Base-by-base conservation (phyloP, 2,329 filamentous ascomycete genomes). In the Thyridium curvatum region DNA sequence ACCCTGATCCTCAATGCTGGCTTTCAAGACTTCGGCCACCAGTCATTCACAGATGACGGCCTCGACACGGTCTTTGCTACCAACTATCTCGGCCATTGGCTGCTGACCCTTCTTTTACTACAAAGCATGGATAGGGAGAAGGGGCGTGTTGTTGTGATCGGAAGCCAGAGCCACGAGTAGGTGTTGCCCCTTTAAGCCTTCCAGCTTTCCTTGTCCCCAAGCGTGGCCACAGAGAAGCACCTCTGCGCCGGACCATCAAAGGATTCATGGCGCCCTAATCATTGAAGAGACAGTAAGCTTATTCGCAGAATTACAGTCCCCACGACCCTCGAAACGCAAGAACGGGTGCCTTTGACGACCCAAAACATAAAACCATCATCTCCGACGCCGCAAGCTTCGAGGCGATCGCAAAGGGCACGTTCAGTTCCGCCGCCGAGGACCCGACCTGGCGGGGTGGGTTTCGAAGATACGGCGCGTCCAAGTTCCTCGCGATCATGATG, bases 401-500 rank as follows among this genome's bases (percentile, higher is more conserved):
- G 1, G 32, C 47, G 13, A 42, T 55, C 13, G 51, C 52, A 3
- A 48, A 37, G 32, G 52, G 52, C 4, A 46, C 35, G 2, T 53
- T 51, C 52, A 53, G 50, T 37, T 15, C 44, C 2, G 37, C 17
- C 1, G 34, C 37, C 15, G 50, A 55, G 16, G 48, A 56, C 30
- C 41, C 50, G 7, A 48, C 51, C 5, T 53, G 33, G 8, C 15
- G 35, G 4, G 42, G 38, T n/a, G 54, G 52, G 2, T 46, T 46
- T 30, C 39, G 55, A 21, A 51, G 55, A 5, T 57, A 56, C 34
- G 52, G 44, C 0, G 55, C 55, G 2, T 21, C 47, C 2, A 57
- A 57, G 37, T 37, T 58, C 9, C 56, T 45, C 33, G 15, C 39
- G 12, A 31, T 53, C 4, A 55, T 55, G 52, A 54, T 58, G 52